A percentile compares a stretch with the other conserved stretches of the same genome.
phyloP scores from a whole-genome alignment of 192 early-diverging fungal genomes.

The Dissophora globulifera region DNA sequence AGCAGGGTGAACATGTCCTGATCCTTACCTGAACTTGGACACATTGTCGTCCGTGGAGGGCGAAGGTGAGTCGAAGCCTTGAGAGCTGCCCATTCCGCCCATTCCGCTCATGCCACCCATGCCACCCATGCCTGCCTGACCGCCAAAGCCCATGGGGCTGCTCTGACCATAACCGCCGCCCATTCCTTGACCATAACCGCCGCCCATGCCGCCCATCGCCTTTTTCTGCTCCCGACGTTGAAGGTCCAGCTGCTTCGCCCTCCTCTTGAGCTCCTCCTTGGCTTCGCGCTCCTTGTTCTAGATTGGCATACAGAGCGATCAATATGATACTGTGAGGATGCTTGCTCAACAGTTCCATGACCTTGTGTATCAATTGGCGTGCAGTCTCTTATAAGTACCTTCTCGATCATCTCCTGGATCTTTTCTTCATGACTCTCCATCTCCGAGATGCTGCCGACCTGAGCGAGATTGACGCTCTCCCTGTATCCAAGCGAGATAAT shows the following conservation, averaged over 20 bases:
- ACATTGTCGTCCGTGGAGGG: constrained; percentile 22
- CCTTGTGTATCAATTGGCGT: no score
- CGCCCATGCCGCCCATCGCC: constrained; percentile 53
- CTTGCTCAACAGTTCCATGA: no score
- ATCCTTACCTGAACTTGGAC: constrained; percentile 39
- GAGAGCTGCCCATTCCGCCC: constrained; percentile 49
- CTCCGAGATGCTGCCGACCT: constrained; percentile 92
- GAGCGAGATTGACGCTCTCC: constrained; percentile 90
- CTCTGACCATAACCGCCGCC: constrained; percentile 42
- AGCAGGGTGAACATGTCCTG: no score
- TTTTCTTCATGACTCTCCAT: constrained; percentile 99
- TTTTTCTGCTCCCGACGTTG: constrained; percentile 84
- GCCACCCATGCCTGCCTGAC: constrained; percentile 43
- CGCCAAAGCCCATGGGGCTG: constrained; percentile 26
- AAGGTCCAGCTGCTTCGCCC: constrained; percentile 90
- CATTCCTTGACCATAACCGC: constrained; percentile 41
- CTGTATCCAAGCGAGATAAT: constrained; percentile 91
- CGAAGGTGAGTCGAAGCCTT: constrained; percentile 36
- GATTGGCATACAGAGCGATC: no score
- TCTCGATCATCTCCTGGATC: constrained; percentile 94
- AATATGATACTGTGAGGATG: not conserved
- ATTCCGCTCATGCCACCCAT: constrained; percentile 55
- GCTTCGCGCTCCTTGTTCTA: constrained; percentile 96
- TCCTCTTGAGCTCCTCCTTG: constrained; percentile 94
- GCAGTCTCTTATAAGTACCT: constrained; percentile 49